These are phyloP conservation scores for Candida saitoana DNA, from an alignment of 805 yeast species.

Conservation along the genomic window DNA sequence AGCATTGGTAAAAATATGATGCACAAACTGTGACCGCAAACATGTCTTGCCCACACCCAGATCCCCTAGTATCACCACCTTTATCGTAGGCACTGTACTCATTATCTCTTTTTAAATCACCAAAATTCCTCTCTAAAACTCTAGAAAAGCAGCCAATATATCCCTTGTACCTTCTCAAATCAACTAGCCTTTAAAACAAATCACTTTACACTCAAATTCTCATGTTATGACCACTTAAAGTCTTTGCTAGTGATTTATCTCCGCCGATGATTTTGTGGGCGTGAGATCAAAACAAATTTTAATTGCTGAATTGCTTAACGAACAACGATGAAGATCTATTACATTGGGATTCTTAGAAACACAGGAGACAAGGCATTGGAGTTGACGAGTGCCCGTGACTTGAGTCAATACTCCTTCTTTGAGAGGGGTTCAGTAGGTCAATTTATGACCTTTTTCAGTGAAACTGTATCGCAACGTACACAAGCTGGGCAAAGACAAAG, in stretches of 20 bases:
- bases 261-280: neutral
- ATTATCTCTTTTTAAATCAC: no score
- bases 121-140: no score
- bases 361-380: constrained; percentile 62
- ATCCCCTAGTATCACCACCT: constrained; percentile 55
- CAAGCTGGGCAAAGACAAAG: constrained; percentile 86
- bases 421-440: constrained; percentile 80
- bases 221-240: neutral
- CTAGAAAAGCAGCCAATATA: no score
- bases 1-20: constrained; percentile 51
- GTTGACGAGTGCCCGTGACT: constrained; percentile 74
- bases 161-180: no score
- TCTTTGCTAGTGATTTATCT: neutral
- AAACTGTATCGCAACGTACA: constrained; percentile 87
- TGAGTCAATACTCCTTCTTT: constrained; percentile 83
- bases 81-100: constrained; percentile 24
- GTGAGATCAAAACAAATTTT: neutral
- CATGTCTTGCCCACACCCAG: constrained; percentile 61
- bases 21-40: constrained; percentile 50
- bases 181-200: no score
- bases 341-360: constrained; percentile 79
- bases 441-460: constrained; percentile 91
- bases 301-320: no score
- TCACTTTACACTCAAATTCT: neutral
- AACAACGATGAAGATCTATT: constrained; percentile 74